These are phyloP conservation scores for Meyerozyma elateridarum DNA, from an alignment of 1,139 yeast genomes.

Conservation along the genomic window DNA sequence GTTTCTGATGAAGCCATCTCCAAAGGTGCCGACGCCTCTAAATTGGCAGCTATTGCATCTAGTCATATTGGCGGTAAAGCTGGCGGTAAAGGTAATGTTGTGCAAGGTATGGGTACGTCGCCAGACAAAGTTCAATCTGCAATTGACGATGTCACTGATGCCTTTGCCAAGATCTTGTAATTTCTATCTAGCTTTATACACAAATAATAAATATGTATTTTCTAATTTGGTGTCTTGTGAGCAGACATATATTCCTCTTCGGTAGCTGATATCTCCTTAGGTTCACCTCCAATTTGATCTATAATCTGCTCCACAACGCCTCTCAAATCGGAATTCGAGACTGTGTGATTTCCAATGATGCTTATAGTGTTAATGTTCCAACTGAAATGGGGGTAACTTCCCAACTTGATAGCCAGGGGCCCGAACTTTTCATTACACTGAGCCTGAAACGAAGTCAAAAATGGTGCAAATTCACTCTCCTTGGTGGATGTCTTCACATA, in stretches of 20 bases:
- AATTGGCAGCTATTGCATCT: constrained; percentile 68
- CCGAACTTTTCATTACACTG: constrained; percentile 36
- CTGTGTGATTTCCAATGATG: constrained; percentile 51
- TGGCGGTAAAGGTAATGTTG: constrained; percentile 96
- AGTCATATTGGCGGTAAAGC: constrained; percentile 89
- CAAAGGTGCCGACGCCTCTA: constrained; percentile 73
- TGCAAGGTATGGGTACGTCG: constrained; percentile 95
- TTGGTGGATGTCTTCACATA: constrained; percentile 58
- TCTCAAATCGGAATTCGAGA: constrained; percentile 25
- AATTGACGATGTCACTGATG: constrained; percentile 56
- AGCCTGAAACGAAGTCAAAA: constrained; percentile 48
- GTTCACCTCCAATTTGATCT: constrained; percentile 39
- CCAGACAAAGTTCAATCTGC: constrained; percentile 68
- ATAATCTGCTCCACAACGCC: constrained; percentile 45
- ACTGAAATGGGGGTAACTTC: constrained; percentile 77
- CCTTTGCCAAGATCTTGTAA: constrained; percentile 55
- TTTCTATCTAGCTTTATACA: neutral
- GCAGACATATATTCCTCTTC: constrained; percentile 41
- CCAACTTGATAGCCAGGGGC: constrained; percentile 51
- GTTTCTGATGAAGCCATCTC: constrained; percentile 67
- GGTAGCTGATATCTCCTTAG: constrained; percentile 49
- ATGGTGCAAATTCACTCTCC: constrained; percentile 70
- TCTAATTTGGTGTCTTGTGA: neutral
- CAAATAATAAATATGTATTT: neutral
- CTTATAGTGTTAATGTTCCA: constrained; percentile 66